Evolutionary conservation across 805 yeast genomes (phyloP), one percentile per base, ranked within the genome.

Genomic region (Starmera quercuum): DNA sequence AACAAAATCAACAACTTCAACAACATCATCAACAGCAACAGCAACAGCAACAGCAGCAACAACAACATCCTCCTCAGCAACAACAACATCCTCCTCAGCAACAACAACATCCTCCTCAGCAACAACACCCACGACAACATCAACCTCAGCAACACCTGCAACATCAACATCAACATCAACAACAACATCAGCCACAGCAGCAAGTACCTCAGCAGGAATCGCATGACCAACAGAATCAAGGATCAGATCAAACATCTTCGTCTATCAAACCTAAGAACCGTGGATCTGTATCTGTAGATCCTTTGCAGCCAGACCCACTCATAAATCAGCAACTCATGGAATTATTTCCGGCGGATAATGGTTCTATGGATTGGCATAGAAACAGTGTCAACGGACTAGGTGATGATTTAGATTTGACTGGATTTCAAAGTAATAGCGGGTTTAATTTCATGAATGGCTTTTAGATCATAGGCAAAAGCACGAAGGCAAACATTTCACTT

Each of bases 251-350:
- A 15, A 15, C 5, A 5, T 11, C 20, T 7, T 13, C 6, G 12
- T 4, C 7, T 26, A 23, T 14, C 20, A 23, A 4, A n/a, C 18
- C 18, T 4, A 30, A 15, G 11, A 10, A 15, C 6, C 15, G 43
- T 1, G 41, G 38, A 10, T 40, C 45, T 4, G 29, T 46, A 7
- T 47, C 46, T 1, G 34, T 49, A 18, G 55, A 51, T 41, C 53
- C 54, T 10, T 24, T 47, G n/a, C 53, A 47, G 21, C 44, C 48
- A 2, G 54, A 50, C 34, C 50, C 51, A 7, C 27, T 40, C 29
- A 31, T 31, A 12, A 40, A 34, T 18, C 35, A 33, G 13, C 46
- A 39, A 13, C 37, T 46, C 24, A 43, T 48, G 39, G 54, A 50
- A 24, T 22, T 28, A 10, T 28, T 28, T n/a, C 30, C 30, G 12